Evolutionary conservation across 148 eudicot genomes (phyloP).

Genomic region (Mesembryanthemum crystallinum): DNA sequence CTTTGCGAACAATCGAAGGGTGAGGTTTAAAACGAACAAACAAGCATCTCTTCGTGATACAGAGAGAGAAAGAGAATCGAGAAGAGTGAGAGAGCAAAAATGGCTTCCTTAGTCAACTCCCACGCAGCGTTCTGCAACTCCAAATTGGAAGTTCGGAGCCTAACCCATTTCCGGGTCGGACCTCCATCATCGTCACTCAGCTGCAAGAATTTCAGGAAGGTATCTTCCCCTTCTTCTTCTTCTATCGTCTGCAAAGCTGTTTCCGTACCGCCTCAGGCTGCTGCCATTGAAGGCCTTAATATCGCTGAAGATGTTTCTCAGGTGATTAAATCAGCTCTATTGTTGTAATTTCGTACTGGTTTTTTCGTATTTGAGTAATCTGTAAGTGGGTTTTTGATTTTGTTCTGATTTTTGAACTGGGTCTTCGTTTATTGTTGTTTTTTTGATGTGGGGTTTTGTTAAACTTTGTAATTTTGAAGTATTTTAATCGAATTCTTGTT

Average conservation of each 20-base stretch:
- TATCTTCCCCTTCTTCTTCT: conserved; percentile 29
- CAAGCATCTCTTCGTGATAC: too few relatives aligned
- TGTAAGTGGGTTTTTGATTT: conserved; percentile 8
- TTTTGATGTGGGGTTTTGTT: conserved; percentile 1
- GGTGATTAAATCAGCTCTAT: conserved; percentile 29
- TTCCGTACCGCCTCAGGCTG: conserved; percentile 45
- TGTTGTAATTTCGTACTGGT: conserved; percentile 4
- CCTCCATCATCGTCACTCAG: conserved; percentile 24
- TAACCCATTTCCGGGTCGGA: conserved; percentile 15
- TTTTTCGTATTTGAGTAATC: background rate
- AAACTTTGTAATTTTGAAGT: background rate
- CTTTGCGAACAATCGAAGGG: too few relatives aligned
- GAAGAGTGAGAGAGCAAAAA: background rate
- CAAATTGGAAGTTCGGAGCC: conserved; percentile 26
- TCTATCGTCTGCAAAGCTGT: conserved; percentile 71
- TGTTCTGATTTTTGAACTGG: background rate
- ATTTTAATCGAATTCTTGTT: background rate
- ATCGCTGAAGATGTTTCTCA: conserved; percentile 92
- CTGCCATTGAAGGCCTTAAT: conserved; percentile 62
- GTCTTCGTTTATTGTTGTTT: background rate
- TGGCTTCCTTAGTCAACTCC: conserved; percentile 59
- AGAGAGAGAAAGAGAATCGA: too few relatives aligned
- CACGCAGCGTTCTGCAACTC: conserved; percentile 31
- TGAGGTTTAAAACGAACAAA: too few relatives aligned
- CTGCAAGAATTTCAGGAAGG: conserved; percentile 25